Conservation (phyloP, 2,329 filamentous ascomycete genomes). For the Talaromyces sp. region DNA sequence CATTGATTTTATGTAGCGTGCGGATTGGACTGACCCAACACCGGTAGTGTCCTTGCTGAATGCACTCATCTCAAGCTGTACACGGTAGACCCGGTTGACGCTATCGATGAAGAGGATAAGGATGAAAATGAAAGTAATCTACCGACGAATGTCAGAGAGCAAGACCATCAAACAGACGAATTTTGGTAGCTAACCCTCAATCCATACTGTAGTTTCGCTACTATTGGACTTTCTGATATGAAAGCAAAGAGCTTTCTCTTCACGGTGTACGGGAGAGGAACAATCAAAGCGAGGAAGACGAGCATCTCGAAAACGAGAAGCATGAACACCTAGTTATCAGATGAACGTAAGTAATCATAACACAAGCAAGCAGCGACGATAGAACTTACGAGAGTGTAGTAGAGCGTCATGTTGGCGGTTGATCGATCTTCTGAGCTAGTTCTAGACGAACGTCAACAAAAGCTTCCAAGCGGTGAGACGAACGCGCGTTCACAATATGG, state of each 20-base stretch:
- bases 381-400: slow-evolving; percentile 62
- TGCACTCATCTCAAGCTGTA: slow-evolving; percentile 79
- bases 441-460: slow-evolving; percentile 10
- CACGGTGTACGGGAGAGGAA: slow-evolving; percentile 83
- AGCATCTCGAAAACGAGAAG: slow-evolving; percentile 51
- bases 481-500: neutral
- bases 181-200: slow-evolving; percentile 63
- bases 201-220: slow-evolving; percentile 95
- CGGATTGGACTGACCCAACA: slow-evolving; percentile 47
- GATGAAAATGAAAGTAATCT: slow-evolving; percentile 98
- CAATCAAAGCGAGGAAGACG: slow-evolving; percentile 50
- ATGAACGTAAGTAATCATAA: slow-evolving; percentile 16
- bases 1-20: neutral
- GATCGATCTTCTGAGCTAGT: slow-evolving; percentile 10
- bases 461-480: slow-evolving; percentile 5
- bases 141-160: slow-evolving; percentile 7
- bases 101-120: slow-evolving; percentile 97
- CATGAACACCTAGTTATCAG: slow-evolving; percentile 44
- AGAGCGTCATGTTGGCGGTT: slow-evolving; percentile 61
- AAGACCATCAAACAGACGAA: neutral
- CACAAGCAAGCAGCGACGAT: neutral
- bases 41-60: slow-evolving; percentile 60
- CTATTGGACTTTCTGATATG: slow-evolving; percentile 79
- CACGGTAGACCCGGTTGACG: slow-evolving; percentile 92
- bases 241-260: slow-evolving; percentile 91